These are phyloP conservation scores for Dactylorhiza incarnata DNA, from an alignment of 106 monocot species.

Conservation along the genomic window DNA sequence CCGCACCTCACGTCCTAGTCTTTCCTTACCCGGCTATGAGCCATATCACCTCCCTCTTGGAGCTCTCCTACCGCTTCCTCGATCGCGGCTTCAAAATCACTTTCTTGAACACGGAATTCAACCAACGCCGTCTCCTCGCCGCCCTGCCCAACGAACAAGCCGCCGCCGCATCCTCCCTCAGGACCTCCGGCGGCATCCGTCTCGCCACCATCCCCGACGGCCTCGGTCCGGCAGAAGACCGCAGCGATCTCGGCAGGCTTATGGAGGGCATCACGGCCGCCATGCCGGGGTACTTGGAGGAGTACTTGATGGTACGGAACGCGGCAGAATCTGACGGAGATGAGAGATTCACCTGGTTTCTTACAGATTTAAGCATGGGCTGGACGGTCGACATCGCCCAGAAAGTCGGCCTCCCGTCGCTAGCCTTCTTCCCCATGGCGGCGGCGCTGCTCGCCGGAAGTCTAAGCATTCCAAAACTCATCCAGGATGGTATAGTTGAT, in stretches of 20 bases:
- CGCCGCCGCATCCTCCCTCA: neutral
- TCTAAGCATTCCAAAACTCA: slow-evolving; percentile 25
- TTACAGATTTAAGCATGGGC: slow-evolving; percentile 32
- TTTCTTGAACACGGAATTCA: slow-evolving; percentile 40
- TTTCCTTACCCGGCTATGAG: slow-evolving; percentile 37
- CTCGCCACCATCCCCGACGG: slow-evolving; percentile 32
- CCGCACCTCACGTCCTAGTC: slow-evolving; percentile 28
- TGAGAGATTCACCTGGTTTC: slow-evolving; percentile 12
- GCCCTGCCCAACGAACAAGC: neutral
- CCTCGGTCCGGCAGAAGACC: slow-evolving; percentile 15
- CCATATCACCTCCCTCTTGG: slow-evolving; percentile 39
- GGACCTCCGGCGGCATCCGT: neutral
- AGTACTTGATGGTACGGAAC: slow-evolving; percentile 17
- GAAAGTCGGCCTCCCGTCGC: slow-evolving; percentile 15
- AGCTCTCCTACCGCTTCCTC: slow-evolving; percentile 24
- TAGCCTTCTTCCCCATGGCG: slow-evolving; percentile 23
- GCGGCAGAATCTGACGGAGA: slow-evolving; percentile 1
- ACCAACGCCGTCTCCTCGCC: slow-evolving; percentile 16
- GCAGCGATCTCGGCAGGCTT: slow-evolving; percentile 16
- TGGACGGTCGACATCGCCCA: slow-evolving; percentile 27
- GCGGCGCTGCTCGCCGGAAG: slow-evolving; percentile 7
- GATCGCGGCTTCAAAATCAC: slow-evolving; percentile 36
- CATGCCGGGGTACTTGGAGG: slow-evolving; percentile 16
- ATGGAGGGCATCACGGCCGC: neutral
- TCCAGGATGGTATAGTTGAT: slow-evolving; percentile 26